These are phyloP conservation scores for Kwoniella dendrophila DNA, from an alignment of 768 basidiomycete genomes.

Conservation along the genomic window DNA sequence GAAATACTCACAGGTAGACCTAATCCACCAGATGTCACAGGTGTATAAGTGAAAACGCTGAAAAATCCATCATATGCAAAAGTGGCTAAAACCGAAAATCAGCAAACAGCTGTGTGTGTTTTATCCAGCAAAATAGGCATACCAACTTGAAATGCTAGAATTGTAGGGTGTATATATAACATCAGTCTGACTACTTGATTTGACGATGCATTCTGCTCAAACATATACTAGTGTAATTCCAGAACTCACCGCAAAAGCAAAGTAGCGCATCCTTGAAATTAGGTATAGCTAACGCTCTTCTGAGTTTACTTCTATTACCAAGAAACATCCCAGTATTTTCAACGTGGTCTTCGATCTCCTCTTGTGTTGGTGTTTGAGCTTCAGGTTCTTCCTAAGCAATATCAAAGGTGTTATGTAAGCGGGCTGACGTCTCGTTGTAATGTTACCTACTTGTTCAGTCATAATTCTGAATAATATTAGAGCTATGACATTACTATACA, in stretches of 20 bases:
- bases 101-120: background rate
- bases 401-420: too few relatives aligned
- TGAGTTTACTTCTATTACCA: background rate
- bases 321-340: too few relatives aligned
- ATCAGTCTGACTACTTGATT: too few relatives aligned
- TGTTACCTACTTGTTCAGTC: background rate
- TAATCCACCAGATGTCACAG: conserved; percentile 29
- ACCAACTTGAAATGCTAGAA: conserved; percentile 3
- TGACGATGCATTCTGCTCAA: too few relatives aligned
- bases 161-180: too few relatives aligned
- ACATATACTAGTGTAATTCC: too few relatives aligned
- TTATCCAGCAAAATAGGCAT: background rate
- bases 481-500: background rate
- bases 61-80: conserved; percentile 26
- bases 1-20: conserved; percentile 36
- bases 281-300: background rate
- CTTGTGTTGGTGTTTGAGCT: too few relatives aligned
- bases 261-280: background rate
- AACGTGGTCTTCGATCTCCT: too few relatives aligned
- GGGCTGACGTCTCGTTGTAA: too few relatives aligned
- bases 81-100: background rate
- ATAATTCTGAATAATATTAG: background rate
- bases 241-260: conserved; percentile 2
- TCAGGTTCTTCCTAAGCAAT: too few relatives aligned
- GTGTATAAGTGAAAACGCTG: conserved; percentile 39